Evolutionary conservation across 495 filamentous ascomycete species (phyloP), one percentile per base, ranked within the genome.

Genomic region (Schizothecium vesticola): DNA sequence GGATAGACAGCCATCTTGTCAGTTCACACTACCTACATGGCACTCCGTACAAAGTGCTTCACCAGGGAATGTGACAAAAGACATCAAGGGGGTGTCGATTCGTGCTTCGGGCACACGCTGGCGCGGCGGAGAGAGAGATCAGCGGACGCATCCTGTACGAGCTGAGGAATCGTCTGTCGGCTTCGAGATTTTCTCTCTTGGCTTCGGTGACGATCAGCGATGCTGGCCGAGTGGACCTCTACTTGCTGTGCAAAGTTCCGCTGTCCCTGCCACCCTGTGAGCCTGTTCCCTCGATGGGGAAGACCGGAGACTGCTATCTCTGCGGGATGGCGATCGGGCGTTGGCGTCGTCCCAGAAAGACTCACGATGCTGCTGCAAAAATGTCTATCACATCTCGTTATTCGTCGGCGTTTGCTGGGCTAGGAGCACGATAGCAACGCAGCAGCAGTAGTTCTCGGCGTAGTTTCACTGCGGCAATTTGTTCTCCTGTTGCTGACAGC

Each of bases 391-490:
- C 43, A 51, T n/a, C 16, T n/a, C 16, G 43, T n/a, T n/a, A 51
- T 16, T 7, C 43, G 43, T 51, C 43, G 43, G 43, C 43, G 62
- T 26, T 31, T 64, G 63, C 19, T 24, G 28, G 28, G 24, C 43
- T 59, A 59, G 12, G 19, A 12, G 61, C 61, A 61, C n/a, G 22
- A 24, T 57, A 8, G 23, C 26, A 16, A 58, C 51, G 23, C 56
- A 57, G 25, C 28, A 4, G 36, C 13, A 24, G 24, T 64, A 24
- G 28, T 26, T 26, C 19, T 33, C 31, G 28, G 28, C 31, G 11
- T 22, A 28, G 16, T 61, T 31, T 61, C 26, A 31, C 23, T 61
- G 65, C 33, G 65, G 65, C 65, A 67, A 67, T 67, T 67, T 60
- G 29, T 9, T 23, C 33, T 23, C 21, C 8, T n/a, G 11, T 10